Evolutionary conservation across 139 green algal genomes (phyloP).

Genomic region (Diplosphaera chodatii): DNA sequence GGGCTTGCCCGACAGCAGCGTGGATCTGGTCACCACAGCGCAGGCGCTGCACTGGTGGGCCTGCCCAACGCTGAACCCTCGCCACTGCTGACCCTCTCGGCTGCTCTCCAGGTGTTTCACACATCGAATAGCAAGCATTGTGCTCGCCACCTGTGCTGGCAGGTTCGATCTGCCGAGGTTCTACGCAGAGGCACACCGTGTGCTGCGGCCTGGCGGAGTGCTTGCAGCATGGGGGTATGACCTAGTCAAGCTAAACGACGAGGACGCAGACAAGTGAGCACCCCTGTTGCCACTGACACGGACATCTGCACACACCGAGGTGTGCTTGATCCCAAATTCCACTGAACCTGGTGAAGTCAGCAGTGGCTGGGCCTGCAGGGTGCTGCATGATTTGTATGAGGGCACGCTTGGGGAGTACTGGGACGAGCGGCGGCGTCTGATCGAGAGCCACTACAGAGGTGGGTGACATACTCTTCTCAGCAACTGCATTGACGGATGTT

Average conservation of each 20-base stretch:
- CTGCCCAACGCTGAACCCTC: neutral
- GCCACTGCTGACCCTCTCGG: no score
- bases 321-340: no score
- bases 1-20: neutral
- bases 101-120: no score
- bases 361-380: no score
- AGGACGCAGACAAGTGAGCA: neutral
- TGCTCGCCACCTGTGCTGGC: neutral
- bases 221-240: conserved; percentile 8
- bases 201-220: neutral
- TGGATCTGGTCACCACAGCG: neutral
- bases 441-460: conserved; percentile 5
- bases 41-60: conserved; percentile 10
- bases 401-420: conserved; percentile 1
- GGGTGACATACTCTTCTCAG: neutral
- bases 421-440: neutral
- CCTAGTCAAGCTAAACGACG: neutral
- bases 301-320: no score
- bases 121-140: no score
- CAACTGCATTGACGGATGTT: no score
- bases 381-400: neutral
- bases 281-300: no score
- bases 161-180: conserved; percentile 6
- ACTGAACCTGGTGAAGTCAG: no score
- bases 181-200: neutral